Conservation (phyloP, 805 yeast species). For the Saccharomycopsis capsularis region DNA sequence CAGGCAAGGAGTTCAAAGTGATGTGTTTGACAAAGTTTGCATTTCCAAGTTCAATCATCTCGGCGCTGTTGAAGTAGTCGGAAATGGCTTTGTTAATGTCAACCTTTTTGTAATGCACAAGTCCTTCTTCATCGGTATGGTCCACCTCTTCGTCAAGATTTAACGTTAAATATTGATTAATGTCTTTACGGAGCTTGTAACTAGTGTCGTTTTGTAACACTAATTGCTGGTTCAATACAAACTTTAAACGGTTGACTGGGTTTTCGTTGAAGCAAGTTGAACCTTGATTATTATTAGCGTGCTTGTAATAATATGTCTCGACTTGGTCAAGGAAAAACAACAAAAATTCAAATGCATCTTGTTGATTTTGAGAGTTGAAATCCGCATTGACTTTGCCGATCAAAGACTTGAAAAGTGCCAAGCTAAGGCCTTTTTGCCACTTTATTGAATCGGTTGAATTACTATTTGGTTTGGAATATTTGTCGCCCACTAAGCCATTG, state of each 20-base stretch:
- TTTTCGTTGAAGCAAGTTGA: constrained; percentile 23
- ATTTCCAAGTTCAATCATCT: constrained; percentile 58
- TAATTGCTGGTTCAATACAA: constrained; percentile 56
- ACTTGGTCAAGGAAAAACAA: constrained; percentile 57
- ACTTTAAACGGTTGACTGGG: constrained; percentile 57
- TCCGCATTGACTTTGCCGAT: constrained; percentile 77
- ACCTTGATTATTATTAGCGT: constrained; percentile 22
- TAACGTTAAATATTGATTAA: constrained; percentile 59
- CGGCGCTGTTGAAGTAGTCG: constrained; percentile 45
- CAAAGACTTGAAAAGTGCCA: constrained; percentile 65
- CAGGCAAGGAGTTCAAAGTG: constrained; percentile 57
- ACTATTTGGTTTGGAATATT: constrained; percentile 55
- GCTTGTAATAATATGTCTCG: constrained; percentile 38
- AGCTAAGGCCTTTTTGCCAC: constrained; percentile 73
- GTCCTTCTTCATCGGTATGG: constrained; percentile 36
- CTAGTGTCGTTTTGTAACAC: constrained; percentile 39
- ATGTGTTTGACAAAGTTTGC: constrained; percentile 30
- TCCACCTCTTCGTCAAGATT: constrained; percentile 42
- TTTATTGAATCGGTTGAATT: constrained; percentile 33
- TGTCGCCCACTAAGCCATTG: constrained; percentile 71
- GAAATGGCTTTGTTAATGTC: constrained; percentile 37
- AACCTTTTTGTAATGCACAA: constrained; percentile 39
- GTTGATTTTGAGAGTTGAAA: constrained; percentile 82
- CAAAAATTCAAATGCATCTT: constrained; percentile 91
- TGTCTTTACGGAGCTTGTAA: constrained; percentile 50